Base-by-base conservation (phyloP, 2,329 filamentous ascomycete genomes). In the Aureobasidium namibiae region DNA sequence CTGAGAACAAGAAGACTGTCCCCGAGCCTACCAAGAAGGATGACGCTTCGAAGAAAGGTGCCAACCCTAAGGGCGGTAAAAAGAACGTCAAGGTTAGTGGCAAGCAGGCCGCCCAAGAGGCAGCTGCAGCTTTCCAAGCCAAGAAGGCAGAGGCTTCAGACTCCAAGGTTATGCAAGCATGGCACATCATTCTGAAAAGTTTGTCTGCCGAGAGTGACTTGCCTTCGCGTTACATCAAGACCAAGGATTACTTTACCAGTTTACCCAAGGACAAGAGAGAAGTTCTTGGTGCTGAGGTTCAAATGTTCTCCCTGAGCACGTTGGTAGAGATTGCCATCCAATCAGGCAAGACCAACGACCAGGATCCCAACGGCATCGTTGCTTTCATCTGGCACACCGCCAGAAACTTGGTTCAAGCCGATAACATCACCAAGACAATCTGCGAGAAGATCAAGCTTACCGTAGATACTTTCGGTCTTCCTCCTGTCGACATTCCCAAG, bases 311-410 rank as follows among this genome's bases (percentile, higher is more conserved):
- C 63, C 67, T 82, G 39, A 78, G 77, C 60, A 73, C 75, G 38
- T 68, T 82, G 3, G 63, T 81, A 10, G 69, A 70, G 29, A 77
- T 79, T 71, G 82, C 79, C 78, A 72, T 76, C 18, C 64, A 69
- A 16, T 70, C 71, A 26, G 75, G 73, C 58, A 63, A 67, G 67
- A 70, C 62, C 57, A 70, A 59, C 23, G 66, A 70, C 54, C 67
- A 69, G 56, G 61, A 64, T 9, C 66, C 70, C n/a, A 67, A 70
- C 50, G 71, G 75, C 42, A 71, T 79, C 29, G 73, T 75, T 23
- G 77, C 77, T 7, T 67, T 79, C 9, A 74, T 78, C 48, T 81
- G 77, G 76, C 71, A 74, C 42, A 73, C 70, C 3, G 66, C 75
- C 23, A 68, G 70, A 38, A 67, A 67, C n/a, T 68, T 80, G 24